These are phyloP conservation scores for Cadophora gregata DNA, from an alignment of 2,329 filamentous ascomycete genomes.

Conservation along the genomic window DNA sequence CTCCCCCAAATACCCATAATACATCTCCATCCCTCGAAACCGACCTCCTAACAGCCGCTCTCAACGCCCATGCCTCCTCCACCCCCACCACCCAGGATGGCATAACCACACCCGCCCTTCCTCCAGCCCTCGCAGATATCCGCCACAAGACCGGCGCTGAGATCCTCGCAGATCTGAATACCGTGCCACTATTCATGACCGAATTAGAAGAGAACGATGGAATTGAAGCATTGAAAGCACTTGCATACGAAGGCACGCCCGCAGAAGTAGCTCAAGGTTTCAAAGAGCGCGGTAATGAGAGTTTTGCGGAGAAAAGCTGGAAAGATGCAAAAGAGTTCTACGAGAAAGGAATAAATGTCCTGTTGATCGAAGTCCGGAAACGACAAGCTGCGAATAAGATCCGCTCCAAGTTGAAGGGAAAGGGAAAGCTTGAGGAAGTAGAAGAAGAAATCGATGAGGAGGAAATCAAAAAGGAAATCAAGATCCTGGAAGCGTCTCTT, in stretches of 20 bases:
- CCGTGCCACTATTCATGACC: constrained; percentile 93
- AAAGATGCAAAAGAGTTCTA: constrained; percentile 91
- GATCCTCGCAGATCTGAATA: constrained; percentile 68
- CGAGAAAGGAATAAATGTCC: constrained; percentile 78
- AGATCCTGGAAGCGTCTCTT: constrained; percentile 76
- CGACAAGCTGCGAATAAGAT: constrained; percentile 44
- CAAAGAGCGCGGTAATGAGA: constrained; percentile 91
- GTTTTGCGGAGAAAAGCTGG: constrained; percentile 76
- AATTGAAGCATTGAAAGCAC: constrained; percentile 84
- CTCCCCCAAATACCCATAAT: constrained; percentile 14
- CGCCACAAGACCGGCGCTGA: constrained; percentile 63
- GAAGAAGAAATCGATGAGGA: constrained; percentile 53
- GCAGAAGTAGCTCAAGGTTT: constrained; percentile 84
- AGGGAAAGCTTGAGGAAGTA: constrained; percentile 21
- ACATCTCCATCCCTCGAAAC: constrained; percentile 6
- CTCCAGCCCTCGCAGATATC: constrained; percentile 63
- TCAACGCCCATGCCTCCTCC: constrained; percentile 33
- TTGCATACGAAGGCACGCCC: constrained; percentile 91
- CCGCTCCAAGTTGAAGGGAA: not conserved
- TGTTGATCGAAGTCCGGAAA: constrained; percentile 67
- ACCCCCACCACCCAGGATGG: constrained; percentile 31
- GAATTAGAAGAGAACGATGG: constrained; percentile 84
- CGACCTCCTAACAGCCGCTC: constrained; percentile 42
- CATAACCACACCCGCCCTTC: constrained; percentile 48
- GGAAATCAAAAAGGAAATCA: constrained; percentile 56